Percentiles rank a stretch among this genome's conserved stretches.
Evolutionary conservation across 1,284 basidiomycete genomes (phyloP).

Genomic region (Inonotus obliquus): DNA sequence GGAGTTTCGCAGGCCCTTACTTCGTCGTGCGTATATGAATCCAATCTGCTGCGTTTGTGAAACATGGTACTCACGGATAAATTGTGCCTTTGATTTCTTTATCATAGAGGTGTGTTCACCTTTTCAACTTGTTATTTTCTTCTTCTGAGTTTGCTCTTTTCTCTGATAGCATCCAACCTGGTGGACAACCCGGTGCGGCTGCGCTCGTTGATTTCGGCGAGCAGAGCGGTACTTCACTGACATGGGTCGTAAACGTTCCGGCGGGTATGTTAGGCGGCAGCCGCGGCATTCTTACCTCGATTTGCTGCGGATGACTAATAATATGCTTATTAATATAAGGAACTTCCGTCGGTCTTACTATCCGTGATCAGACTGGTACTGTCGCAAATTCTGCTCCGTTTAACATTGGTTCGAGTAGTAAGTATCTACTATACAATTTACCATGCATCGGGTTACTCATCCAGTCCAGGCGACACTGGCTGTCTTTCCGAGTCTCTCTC

Average conservation of each 20-base stretch:
- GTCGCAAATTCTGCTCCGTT: slow-evolving; percentile 45
- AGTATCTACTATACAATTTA: slow-evolving; percentile 22
- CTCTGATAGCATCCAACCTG: slow-evolving; percentile 38
- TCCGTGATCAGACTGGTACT: slow-evolving; percentile 49
- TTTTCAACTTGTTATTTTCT: neutral
- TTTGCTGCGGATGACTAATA: neutral
- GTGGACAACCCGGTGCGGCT: slow-evolving; percentile 31
- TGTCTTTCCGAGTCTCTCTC: slow-evolving; percentile 30
- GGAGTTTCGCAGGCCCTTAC: slow-evolving; percentile 16
- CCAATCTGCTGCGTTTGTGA: neutral
- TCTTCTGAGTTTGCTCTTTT: neutral
- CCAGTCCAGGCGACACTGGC: slow-evolving; percentile 28
- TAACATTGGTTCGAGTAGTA: slow-evolving; percentile 44
- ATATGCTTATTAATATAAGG: slow-evolving; percentile 26
- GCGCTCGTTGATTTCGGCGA: slow-evolving; percentile 36
- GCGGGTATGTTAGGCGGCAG: slow-evolving; percentile 31
- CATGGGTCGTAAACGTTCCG: slow-evolving; percentile 43
- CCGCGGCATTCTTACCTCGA: neutral
- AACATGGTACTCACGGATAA: neutral
- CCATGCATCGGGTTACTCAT: neutral
- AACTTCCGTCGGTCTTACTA: slow-evolving; percentile 42
- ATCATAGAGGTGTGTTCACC: slow-evolving; percentile 24
- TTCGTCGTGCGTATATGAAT: slow-evolving; percentile 15
- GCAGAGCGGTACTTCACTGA: slow-evolving; percentile 33
- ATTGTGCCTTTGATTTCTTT: neutral